Percentiles rank a stretch among this genome's conserved stretches.
These are phyloP conservation scores for Naganishia randhawae DNA, from an alignment of 768 basidiomycete species.

Conservation along the genomic window DNA sequence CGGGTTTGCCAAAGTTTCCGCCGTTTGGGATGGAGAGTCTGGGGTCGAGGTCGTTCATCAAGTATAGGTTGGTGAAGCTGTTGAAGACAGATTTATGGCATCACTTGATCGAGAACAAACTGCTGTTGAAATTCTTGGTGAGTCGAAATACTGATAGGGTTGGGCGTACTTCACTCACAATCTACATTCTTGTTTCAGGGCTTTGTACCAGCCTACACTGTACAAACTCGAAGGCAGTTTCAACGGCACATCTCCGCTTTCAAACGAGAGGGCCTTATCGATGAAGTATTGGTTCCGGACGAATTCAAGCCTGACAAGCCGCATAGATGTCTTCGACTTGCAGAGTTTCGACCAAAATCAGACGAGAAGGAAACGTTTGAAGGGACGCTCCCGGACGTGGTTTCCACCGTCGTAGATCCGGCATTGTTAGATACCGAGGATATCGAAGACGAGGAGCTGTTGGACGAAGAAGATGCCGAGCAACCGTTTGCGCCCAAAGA, in stretches of 20 bases:
- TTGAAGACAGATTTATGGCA: conserved; percentile 26
- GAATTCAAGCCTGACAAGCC: background rate
- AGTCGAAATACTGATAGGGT: background rate
- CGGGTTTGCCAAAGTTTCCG: conserved; percentile 21
- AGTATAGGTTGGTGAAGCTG: conserved; percentile 21
- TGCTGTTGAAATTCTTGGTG: conserved; percentile 24
- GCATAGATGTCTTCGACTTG: conserved; percentile 25
- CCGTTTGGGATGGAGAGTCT: conserved; percentile 24
- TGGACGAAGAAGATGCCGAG: conserved; percentile 19
- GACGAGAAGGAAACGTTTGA: conserved; percentile 23
- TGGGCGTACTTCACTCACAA: background rate
- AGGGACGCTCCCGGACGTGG: background rate
- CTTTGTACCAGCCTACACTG: background rate
- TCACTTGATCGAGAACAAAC: conserved; percentile 29
- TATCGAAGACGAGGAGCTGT: conserved; percentile 1
- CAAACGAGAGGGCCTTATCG: conserved; percentile 25
- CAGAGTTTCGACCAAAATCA: conserved; percentile 25
- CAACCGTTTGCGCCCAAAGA: conserved; percentile 9
- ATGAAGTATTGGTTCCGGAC: conserved; percentile 25
- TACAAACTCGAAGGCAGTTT: conserved; percentile 8
- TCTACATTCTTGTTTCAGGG: background rate
- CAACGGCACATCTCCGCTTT: conserved; percentile 5
- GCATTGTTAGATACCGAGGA: background rate
- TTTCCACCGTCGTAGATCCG: conserved; percentile 2
- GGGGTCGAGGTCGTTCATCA: conserved; percentile 21